Base-by-base conservation (phyloP, 805 yeast species). In the Metschnikowia cubensis region DNA sequence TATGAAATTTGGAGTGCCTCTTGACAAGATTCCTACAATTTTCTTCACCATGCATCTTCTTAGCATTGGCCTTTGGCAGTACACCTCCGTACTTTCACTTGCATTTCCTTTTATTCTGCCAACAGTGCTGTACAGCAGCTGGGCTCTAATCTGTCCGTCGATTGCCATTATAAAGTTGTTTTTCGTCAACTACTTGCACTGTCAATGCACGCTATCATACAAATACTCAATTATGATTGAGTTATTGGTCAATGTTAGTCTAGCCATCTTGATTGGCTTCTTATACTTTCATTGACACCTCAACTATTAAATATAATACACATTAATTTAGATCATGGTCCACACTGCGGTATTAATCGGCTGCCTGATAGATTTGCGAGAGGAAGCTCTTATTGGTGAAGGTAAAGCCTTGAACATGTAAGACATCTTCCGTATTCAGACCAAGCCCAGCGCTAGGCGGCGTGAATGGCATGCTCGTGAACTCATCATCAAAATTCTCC, bases 401-500 rank as follows among this genome's bases (percentile, higher is more conserved):
- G 1, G 75, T 67, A 50, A 73, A 73, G 4, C 74, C 77, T 38
- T 70, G 66, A 21, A 73, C 69, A 53, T 72, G 71, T 42, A 73
- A 59, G 20, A 73, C 60, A 47, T 73, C 77, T 29, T 49, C 45
- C 8, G 54, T 50, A 4, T 31, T 6, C 10, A 43, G 50, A 8
- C 35, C 11, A n/a, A 35, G 21, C 7, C 35, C 25, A 20, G 21
- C 33, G 14, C 41, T 29, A n/a, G 59, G 57, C 7, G 61, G 61
- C 4, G 61, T 76, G 40, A 83, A 73, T 35, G 76, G 75, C 84
- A 87, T 77, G 7, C 76, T 77, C 0, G 96, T 89, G 67, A 89
- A 89, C 52, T 87, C 91, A 8, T 76, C 67, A 54, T 88, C 89
- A 62, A 89, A 89, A 60, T 89, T 89, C 63, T 89, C 96, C 0